Evolutionary conservation across 2,329 filamentous ascomycete species (phyloP), one percentile per base, ranked within the genome.

Genomic region (Penicillium polonicum): DNA sequence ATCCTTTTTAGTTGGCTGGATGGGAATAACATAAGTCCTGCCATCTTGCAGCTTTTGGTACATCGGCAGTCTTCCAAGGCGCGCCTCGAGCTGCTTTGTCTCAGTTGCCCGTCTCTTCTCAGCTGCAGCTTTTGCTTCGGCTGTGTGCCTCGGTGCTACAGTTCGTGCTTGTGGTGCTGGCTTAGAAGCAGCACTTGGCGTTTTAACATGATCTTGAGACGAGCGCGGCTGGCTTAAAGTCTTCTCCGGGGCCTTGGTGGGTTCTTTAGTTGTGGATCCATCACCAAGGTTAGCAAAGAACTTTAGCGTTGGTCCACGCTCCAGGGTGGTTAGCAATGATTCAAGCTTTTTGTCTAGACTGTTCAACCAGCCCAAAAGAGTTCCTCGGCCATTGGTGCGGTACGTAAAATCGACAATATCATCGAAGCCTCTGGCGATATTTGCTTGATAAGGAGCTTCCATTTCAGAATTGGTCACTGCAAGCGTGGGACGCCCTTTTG

Each of bases 381-480:
- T 90, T 6, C 69, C 68, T 49, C 64, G 66, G 19, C 66, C 60
- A 46, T 67, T 66, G 21, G 76, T 81, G 5, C 76, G 76, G 42
- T 82, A 79, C 43, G 72, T 68, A 29, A 83, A 82, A 41, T 81
- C 73, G 0, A 85, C 84, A 50, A 93, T 80, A 39, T 76, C 79
- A 59, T 88, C 84, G 78, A 91, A 94, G 9, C 89, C 90, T 62
- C 79, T 82, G 70, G 92, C 89, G 38, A 94, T 83, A 73, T 92
- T 93, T 72, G 90, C 83, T 67, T 87, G 83, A 70, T 89, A 92
- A 1, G 86, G 88, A 60, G 86, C 79, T 2, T 86, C 87, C 66
- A 91, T 90, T 64, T 87, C 86, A 61, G 83, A 82, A 68, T 92
- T 92, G 58, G 76, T 79, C 50, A 93, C 84, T 19, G 80, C 81